Percentiles rank a stretch among this genome's conserved stretches.
Conservation (phyloP, 257 asterid genomes). For the Penstemon eatonii region DNA sequence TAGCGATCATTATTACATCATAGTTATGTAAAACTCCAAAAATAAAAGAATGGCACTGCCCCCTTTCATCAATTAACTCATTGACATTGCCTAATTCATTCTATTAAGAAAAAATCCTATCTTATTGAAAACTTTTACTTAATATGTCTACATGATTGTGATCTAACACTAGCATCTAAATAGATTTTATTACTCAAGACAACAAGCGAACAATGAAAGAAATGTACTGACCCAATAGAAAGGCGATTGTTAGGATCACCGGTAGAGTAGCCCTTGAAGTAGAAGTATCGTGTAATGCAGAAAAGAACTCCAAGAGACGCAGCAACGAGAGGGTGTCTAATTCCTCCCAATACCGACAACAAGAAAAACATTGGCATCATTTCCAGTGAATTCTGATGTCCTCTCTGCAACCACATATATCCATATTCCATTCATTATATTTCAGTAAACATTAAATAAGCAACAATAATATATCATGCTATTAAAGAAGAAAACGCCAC, state of each 20-base stretch:
- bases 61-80: background rate
- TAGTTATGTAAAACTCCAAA: too few relatives aligned
- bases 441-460: background rate
- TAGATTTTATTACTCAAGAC: background rate
- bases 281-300: conserved; percentile 56
- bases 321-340: conserved; percentile 63
- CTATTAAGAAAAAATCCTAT: background rate
- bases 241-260: conserved; percentile 74
- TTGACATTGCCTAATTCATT: background rate
- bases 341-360: conserved; percentile 71
- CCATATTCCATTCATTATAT: background rate
- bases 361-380: conserved; percentile 66
- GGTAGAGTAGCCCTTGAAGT: conserved; percentile 79
- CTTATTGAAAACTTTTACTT: background rate
- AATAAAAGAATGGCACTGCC: conserved; percentile 9
- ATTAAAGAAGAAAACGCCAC: too few relatives aligned
- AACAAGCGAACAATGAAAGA: background rate
- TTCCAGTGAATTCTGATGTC: conserved; percentile 96
- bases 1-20: too few relatives aligned
- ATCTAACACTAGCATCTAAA: background rate
- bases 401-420: conserved; percentile 61
- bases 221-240: conserved; percentile 51
- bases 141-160: background rate
- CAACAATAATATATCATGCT: background rate
- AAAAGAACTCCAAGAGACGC: conserved; percentile 60